phyloP scores from a whole-genome alignment of 2,329 filamentous ascomycete genomes.

The Colletotrichum euphorbiae region DNA sequence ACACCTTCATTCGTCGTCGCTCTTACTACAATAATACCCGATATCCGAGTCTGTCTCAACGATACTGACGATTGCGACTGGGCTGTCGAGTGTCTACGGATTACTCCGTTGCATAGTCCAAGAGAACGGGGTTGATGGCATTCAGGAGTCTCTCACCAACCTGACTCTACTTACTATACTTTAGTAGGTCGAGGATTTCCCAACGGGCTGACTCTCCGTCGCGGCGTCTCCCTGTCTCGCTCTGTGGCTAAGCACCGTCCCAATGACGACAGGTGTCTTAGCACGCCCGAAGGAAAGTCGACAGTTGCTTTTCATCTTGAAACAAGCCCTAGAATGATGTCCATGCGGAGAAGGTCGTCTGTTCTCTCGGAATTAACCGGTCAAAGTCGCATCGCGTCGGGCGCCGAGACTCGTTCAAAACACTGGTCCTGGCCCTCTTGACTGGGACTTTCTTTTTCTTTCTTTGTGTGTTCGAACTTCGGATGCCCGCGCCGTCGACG shows the following conservation, averaged over 20 bases:
- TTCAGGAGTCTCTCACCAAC: no score
- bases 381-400: constrained; percentile 22
- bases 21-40: background rate
- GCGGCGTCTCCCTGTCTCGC: no score
- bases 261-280: background rate
- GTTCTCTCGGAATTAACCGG: constrained; percentile 35
- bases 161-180: no score
- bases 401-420: constrained; percentile 4
- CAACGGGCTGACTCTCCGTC: no score
- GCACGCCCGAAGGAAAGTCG: constrained; percentile 9
- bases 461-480: background rate
- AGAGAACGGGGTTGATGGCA: no score
- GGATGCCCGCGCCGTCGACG: constrained; percentile 10
- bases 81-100: no score
- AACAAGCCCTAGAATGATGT: constrained; percentile 11
- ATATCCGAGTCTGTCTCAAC: no score
- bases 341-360: constrained; percentile 10
- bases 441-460: background rate
- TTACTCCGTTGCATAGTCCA: no score
- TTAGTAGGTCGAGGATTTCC: no score
- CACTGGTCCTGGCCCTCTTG: background rate
- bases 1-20: constrained; percentile 13
- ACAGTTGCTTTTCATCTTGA: constrained; percentile 14
- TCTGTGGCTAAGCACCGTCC: background rate
- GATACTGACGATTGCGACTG: no score